Percentiles rank a stretch among this genome's conserved stretches.
These are phyloP conservation scores for Ogataea populi-albae DNA, from an alignment of 805 yeast genomes.

Conservation along the genomic window DNA sequence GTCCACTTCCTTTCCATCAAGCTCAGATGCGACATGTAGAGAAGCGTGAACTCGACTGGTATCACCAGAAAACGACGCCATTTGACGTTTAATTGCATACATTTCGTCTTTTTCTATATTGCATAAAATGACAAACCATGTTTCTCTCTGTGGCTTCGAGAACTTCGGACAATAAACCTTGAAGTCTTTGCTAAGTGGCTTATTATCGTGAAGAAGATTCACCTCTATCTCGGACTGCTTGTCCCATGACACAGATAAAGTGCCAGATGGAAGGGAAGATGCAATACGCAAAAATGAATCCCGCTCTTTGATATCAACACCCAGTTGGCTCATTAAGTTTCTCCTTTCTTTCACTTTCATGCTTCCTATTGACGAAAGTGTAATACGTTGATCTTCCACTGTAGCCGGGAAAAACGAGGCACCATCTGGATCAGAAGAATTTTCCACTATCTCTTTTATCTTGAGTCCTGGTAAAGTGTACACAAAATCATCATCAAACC, in stretches of 20 bases:
- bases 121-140: slow-evolving; percentile 78
- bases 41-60: slow-evolving; percentile 42
- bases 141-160: slow-evolving; percentile 88
- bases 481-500: slow-evolving; percentile 79
- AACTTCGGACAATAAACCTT: slow-evolving; percentile 73
- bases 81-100: slow-evolving; percentile 68
- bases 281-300: slow-evolving; percentile 53
- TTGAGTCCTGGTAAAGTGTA: slow-evolving; percentile 50
- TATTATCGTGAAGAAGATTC: slow-evolving; percentile 51
- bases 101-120: slow-evolving; percentile 53
- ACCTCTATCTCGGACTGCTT: slow-evolving; percentile 37
- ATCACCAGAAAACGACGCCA: slow-evolving; percentile 43
- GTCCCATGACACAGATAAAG: slow-evolving; percentile 38
- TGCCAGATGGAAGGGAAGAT: slow-evolving; percentile 61
- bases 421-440: slow-evolving; percentile 33
- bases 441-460: slow-evolving; percentile 19
- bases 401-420: slow-evolving; percentile 31
- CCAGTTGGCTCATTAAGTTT: slow-evolving; percentile 36
- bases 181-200: slow-evolving; percentile 53
- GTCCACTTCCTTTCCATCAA: slow-evolving; percentile 44
- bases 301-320: slow-evolving; percentile 39
- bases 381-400: slow-evolving; percentile 18
- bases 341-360: slow-evolving; percentile 35
- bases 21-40: slow-evolving; percentile 47
- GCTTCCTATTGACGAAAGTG: slow-evolving; percentile 43